Conservation (phyloP, 306 rosid genomes). For the Rosa chinensis region DNA sequence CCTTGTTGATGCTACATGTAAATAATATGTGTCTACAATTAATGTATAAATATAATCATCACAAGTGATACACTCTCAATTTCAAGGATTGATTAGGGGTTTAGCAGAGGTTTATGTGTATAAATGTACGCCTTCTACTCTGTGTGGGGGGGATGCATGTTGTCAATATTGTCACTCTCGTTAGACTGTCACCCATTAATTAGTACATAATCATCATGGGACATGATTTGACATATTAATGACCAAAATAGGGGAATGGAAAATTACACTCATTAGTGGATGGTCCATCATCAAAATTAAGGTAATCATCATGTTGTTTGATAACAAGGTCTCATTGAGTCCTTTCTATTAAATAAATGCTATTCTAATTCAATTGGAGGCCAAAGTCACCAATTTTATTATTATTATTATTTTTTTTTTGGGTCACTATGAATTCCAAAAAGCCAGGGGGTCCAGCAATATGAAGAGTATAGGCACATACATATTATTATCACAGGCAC, state of each 20-base stretch:
- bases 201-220: constrained; percentile 20
- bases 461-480: constrained; percentile 12
- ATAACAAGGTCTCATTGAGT: constrained; percentile 2
- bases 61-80: background rate
- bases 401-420: background rate
- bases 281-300: constrained; percentile 22
- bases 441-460: constrained; percentile 11
- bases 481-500: background rate
- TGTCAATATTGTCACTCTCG: constrained; percentile 18
- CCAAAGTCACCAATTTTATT: background rate
- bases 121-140: constrained; percentile 1
- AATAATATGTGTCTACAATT: background rate
- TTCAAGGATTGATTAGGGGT: background rate
- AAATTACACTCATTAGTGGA: constrained; percentile 19
- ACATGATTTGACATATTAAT: constrained; percentile 16
- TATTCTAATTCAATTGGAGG: background rate
- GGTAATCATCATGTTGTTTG: constrained; percentile 14
- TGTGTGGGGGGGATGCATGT: constrained; percentile 12
- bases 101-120: background rate
- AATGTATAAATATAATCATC: background rate
- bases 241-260: background rate
- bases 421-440: background rate
- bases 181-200: constrained; percentile 22
- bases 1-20: background rate
- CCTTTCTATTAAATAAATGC: constrained; percentile 1